A percentile compares a stretch with the other conserved stretches of the same genome.
Evolutionary conservation across 169 alveolate genomes (phyloP).

Genomic region (Plasmodium reichenowi): DNA sequence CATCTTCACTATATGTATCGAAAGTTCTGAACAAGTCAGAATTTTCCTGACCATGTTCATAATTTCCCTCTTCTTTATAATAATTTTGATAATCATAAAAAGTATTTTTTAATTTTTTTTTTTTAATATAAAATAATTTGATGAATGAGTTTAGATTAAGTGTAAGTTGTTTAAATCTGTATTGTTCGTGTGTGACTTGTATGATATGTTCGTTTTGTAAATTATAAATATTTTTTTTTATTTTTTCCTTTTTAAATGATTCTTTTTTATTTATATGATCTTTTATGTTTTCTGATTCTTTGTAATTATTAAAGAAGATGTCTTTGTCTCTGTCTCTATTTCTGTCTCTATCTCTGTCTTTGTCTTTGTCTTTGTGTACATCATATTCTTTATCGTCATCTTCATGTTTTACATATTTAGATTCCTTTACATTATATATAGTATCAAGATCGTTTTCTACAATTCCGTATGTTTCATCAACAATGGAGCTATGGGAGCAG

Average conservation of each 20-base stretch:
- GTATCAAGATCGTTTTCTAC: too few species aligned
- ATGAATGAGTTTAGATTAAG: not conserved
- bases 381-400: not conserved
- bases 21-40: not conserved
- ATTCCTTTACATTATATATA: not conserved
- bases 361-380: too few species aligned
- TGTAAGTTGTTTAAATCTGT: conserved; percentile 2
- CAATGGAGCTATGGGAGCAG: not conserved
- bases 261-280: too few species aligned
- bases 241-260: too few species aligned
- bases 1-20: conserved; percentile 9
- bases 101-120: conserved; percentile 4
- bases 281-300: too few species aligned
- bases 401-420: not conserved
- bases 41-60: not conserved
- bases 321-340: too few species aligned
- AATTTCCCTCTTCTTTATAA: not conserved
- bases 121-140: conserved; percentile 29
- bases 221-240: too few species aligned
- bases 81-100: not conserved
- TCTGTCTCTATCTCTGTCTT: too few species aligned
- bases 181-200: not conserved
- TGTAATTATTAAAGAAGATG: too few species aligned
- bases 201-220: too few species aligned
- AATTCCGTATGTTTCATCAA: too few species aligned